Evolutionary conservation across 345 rosid species (phyloP), one percentile per base, ranked within the genome.

Genomic region (Pistacia vera): DNA sequence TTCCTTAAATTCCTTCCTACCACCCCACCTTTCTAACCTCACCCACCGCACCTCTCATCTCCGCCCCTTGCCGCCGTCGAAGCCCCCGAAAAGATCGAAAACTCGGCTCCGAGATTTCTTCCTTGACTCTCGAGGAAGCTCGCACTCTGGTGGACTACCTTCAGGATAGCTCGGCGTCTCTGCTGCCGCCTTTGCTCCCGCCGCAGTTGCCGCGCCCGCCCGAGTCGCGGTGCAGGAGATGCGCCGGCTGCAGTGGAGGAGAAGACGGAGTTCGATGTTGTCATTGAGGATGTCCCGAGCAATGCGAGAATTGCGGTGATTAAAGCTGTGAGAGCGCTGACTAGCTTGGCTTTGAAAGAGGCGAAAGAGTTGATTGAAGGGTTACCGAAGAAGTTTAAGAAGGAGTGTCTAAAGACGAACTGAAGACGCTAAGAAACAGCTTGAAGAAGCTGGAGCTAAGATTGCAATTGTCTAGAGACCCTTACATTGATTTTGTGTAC

Each of bases 361-460:
- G 97, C 98, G 1, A 92, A 95, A 60, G 98, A 92, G 2, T 80
- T 95, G 41, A 89, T 92, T 17, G 97, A 92, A 76, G 97, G 97
- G 1, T 80, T 95, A 76, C 98, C 98, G 0, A 92, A 92, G 92
- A 95, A 92, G 83, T 89, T 95, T 16, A 95, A 58, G 98, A 87
- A 57, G 93, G 95, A 0, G 81, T 83, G 3, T 81, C 92, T 0
- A 91, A 90, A 72, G 98, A 95, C 6, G 98, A 93, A 97, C 98
- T 0, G 98, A 95, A 63, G 92, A 88, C 5, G 95, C 95, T 8
- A 95, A 90, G 94, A 91, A 89, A 81, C 88, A 83, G 79, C 95
- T 95, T 7, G 98, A 95, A 79, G 97, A 67, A 59, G 98, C 97
- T 16, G 98, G 98, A 1, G 97, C 97, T 4, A 90, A 88, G 72